Evolutionary conservation across 495 filamentous ascomycete species (phyloP), one percentile per base, ranked within the genome.

Genomic region (Platismatia glauca): DNA sequence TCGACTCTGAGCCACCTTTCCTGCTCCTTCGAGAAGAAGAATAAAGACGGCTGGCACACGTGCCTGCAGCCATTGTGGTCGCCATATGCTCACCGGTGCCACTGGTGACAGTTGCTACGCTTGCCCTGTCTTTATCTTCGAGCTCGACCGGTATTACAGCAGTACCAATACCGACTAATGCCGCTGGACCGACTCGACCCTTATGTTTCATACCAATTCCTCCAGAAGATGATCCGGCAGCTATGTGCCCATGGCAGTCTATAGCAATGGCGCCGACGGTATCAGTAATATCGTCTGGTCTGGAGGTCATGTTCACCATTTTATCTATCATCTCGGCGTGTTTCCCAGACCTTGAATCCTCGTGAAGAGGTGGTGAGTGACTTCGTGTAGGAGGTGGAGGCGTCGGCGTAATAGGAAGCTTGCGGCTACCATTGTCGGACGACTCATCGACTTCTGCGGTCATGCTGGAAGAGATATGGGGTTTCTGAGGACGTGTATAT

Each of bases 61-160:
- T 86, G 43, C 81, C 81, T 0, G 91, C 91, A 16, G 90, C 91
- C 75, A 90, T 80, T 1, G 90, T 93, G 2, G 93, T 93, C 8
- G 91, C 90, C 84, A 98, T 97, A 69, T 97, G 94, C 76, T 98
- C 94, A 41, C 94, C 94, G 7, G 94, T 98, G 35, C 94, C 94
- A 67, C 90, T 95, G 20, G 89, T 92, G 12, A 95, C 90, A 37
- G 82, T 82, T 38, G 89, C 91, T 39, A 94, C 88, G 33, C 78
- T 78, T 3, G 83, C 80, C 31, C 75, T 71, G 0, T 88, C 81
- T 3, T 77, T 71, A 67, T 89, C 87, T 43, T 82, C 78, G 4
- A 77, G 76, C 44, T 87, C 82, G 18, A 78, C 73, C 0, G 91
- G 91, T n/a, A 95, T 81, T 15, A 97, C 87, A 58, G 87, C 84